Evolutionary conservation across 257 asterid species (phyloP).

Genomic region (Mentha longifolia): DNA sequence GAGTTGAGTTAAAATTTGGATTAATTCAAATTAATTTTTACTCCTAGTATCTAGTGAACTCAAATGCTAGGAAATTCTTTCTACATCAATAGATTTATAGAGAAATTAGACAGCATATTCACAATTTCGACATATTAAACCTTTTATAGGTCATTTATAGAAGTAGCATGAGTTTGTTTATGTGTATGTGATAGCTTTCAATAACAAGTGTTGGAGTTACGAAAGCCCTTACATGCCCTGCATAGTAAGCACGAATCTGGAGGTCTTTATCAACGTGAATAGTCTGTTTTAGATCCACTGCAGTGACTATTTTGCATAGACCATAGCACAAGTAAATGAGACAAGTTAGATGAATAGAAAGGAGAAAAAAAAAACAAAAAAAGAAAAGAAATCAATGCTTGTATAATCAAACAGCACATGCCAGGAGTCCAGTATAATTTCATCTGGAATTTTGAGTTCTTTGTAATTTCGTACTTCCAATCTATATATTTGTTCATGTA

Average conservation of each 20-base stretch:
- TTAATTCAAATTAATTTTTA: neutral
- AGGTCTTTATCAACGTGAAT: slow-evolving; percentile 79
- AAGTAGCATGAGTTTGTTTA: slow-evolving; percentile 10
- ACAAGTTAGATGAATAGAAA: slow-evolving; percentile 22
- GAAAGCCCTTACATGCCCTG: slow-evolving; percentile 80
- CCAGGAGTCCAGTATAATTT: slow-evolving; percentile 1
- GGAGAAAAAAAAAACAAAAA: no score
- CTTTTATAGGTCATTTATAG: neutral
- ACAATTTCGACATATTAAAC: neutral
- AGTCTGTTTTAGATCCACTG: slow-evolving; percentile 92
- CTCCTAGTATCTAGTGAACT: neutral
- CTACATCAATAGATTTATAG: neutral
- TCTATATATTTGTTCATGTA: neutral
- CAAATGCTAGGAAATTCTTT: neutral
- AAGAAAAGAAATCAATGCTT: neutral
- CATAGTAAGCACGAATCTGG: slow-evolving; percentile 93
- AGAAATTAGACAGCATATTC: neutral
- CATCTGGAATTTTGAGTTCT: neutral
- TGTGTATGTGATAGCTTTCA: neutral
- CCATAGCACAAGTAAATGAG: slow-evolving; percentile 3
- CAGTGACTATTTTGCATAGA: slow-evolving; percentile 58
- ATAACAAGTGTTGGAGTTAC: neutral
- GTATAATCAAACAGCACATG: slow-evolving; percentile 22
- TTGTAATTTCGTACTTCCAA: neutral
- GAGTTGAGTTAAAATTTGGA: neutral